A percentile compares a stretch with the other conserved stretches of the same genome.
phyloP scores from a whole-genome alignment of 2,329 filamentous ascomycete species.

The Fusarium abutilonis region DNA sequence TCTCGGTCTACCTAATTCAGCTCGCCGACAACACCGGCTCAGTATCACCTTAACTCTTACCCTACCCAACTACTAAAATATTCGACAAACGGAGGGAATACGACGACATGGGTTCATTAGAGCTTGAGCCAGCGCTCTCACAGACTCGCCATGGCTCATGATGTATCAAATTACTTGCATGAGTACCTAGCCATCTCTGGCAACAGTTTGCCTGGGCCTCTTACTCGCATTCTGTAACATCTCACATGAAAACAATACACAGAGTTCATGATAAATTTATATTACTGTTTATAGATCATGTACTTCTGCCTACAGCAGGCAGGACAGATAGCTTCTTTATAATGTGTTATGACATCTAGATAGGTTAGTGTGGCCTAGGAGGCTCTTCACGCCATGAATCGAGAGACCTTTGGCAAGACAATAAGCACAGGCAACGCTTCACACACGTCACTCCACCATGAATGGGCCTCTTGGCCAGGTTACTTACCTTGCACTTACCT shows the following conservation, averaged over 20 bases:
- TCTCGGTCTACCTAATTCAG: constrained; percentile 33
- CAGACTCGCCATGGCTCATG: constrained; percentile 13
- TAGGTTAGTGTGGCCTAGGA: neutral
- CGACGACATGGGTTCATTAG: neutral
- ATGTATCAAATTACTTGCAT: neutral
- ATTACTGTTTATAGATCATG: neutral
- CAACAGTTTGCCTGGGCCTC: neutral
- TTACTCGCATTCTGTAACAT: neutral
- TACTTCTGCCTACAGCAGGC: neutral
- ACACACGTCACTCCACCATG: neutral
- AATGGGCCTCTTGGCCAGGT: constrained; percentile 1
- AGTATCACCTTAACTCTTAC: neutral
- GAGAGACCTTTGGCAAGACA: neutral
- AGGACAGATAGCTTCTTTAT: neutral
- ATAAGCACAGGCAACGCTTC: constrained; percentile 3
- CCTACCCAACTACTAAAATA: neutral
- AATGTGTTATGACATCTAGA: neutral
- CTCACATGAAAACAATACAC: neutral
- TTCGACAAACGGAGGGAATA: neutral
- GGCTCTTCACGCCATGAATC: constrained; percentile 17
- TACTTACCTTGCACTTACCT: constrained; percentile 15
- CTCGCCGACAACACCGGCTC: constrained; percentile 24
- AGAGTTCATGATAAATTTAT: constrained; percentile 2
- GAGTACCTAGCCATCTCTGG: neutral
- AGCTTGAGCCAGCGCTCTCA: constrained; percentile 8